Evolutionary conservation across 2,329 filamentous ascomycete species (phyloP), one percentile per base, ranked within the genome.

Genomic region (Pseudogymnoascus sp.): DNA sequence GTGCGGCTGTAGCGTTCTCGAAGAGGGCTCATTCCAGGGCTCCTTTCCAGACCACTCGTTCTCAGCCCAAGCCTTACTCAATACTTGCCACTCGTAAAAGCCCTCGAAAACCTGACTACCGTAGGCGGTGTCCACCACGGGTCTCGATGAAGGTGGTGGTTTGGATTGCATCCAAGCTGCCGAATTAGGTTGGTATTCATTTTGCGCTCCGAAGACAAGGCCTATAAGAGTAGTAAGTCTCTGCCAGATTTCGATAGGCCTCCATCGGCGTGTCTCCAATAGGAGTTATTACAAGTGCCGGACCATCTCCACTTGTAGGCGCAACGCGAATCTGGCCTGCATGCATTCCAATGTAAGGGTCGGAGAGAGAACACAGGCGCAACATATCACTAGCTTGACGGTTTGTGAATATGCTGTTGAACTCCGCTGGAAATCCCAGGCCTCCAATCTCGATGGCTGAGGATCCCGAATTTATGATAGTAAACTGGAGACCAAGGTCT

Each of bases 401-500:
- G 49, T 75, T 75, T 11, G 78, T 83, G 68, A 86, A 86, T 66
- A 87, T 85, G 70, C 81, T 86, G 73, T 86, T 86, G 74, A 86
- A 84, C 69, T 84, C 82, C 18, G 82, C 77, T 0, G 83, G 83
- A 60, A 87, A 80, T 0, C 83, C 84, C 1, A 86, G 74, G 58
- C 80, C 80, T 1, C 84, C 84, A 4, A 87, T 71, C 63, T 86
- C 83, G 2, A 86, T 62, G 0, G 73, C 63, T 0, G 69, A 65
- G 0, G 67, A 66, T 0, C 71, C 78, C 0, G 70, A 71, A 64
- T 85, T 86, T 8, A 73, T 74, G 18, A 85, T 66, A 1, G 77
- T 83, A 69, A 85, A 81, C 14, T 75, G 75, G 3, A 87, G 72
- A 5, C 76, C 80, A 1, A 86, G 69, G 63, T 84, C 81, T 1